Evolutionary conservation across 352 stramenopile species (phyloP), one percentile per base, ranked within the genome.

Genomic region (Globisporangium cederbergense): DNA sequence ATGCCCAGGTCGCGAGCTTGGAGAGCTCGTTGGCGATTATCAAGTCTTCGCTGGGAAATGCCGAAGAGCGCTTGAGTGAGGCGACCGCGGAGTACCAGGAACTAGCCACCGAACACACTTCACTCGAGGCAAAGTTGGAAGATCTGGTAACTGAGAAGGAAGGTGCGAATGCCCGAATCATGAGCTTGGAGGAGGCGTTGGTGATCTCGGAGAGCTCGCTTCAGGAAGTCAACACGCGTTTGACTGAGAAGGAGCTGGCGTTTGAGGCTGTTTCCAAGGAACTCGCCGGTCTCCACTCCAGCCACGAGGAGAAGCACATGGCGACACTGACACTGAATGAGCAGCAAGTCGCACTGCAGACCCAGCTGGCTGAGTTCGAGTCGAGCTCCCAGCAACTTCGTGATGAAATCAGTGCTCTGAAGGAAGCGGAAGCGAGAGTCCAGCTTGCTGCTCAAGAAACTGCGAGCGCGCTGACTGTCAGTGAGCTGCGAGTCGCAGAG

Each of bases 101-200:
- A 51, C 47, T 62, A 11, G 5, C 34, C 22, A n/a, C 20, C 0
- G 9, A 18, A 4, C 59, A 64, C 0, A 22, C 34, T 28, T 36
- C 16, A 18, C 14, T 58, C 16, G 20, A 49, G 49, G 10, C 46
- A 9, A 30, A 58, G 8, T 14, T 56, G 2, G 38, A 38, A 36
- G 59, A 46, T 8, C 51, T 63, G 16, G 32, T 47, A 3, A 11
- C 47, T 10, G 53, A 67, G 38, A 52, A 62, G 2, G 58, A 67
- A 40, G 46, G 60, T 2, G 50, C 16, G 18, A 42, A 22, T 32
- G 47, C 36, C 46, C 30, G 45, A 32, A 49, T 30, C 51, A 20
- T 30, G 56, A 60, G 25, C 8, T 51, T 20, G 53, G 62, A 40
- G 18, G 20, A 46, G n/a, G 38, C 38, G 9, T 51, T 67, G 32